phyloP scores from a whole-genome alignment of 1,284 basidiomycete genomes.

The Marasmius fiardii region DNA sequence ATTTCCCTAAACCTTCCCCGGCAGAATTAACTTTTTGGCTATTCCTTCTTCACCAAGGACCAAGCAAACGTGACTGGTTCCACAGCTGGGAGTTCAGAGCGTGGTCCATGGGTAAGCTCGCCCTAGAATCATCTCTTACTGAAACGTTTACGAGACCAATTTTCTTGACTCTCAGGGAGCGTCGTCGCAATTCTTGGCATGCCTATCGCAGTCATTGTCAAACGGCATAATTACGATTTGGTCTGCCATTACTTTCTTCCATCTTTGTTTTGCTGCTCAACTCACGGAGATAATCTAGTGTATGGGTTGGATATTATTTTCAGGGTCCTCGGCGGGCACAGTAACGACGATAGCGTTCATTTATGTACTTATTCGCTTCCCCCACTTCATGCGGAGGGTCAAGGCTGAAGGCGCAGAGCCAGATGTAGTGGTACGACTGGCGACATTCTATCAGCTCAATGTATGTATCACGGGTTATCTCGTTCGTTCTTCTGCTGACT shows the following conservation, averaged over 20 bases:
- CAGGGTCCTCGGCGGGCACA: slow-evolving; percentile 60
- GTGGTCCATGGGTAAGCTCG: slow-evolving; percentile 53
- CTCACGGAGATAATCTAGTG: slow-evolving; percentile 34
- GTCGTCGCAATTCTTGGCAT: slow-evolving; percentile 58
- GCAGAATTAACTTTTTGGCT: slow-evolving; percentile 75
- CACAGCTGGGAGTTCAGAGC: slow-evolving; percentile 59
- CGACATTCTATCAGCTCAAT: slow-evolving; percentile 73
- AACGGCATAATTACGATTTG: slow-evolving; percentile 50
- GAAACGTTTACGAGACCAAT: neutral
- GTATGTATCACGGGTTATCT: slow-evolving; percentile 35
- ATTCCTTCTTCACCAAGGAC: slow-evolving; percentile 70
- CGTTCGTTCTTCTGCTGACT: neutral
- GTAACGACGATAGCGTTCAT: slow-evolving; percentile 63
- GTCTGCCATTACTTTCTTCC: slow-evolving; percentile 32
- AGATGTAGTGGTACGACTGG: slow-evolving; percentile 63
- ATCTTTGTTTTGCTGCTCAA: neutral
- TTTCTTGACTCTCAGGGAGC: slow-evolving; percentile 44
- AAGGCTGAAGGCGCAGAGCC: slow-evolving; percentile 68
- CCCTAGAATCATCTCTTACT: slow-evolving; percentile 2
- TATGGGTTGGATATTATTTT: slow-evolving; percentile 66
- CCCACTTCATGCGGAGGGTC: slow-evolving; percentile 61
- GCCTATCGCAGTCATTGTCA: slow-evolving; percentile 60
- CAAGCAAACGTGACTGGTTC: slow-evolving; percentile 67
- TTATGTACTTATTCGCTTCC: slow-evolving; percentile 64
- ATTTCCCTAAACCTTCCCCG: slow-evolving; percentile 4